A percentile compares a stretch with the other conserved stretches of the same genome.
Conservation (phyloP, 1,284 basidiomycete genomes). For the Tetrapyrgos nigripes region DNA sequence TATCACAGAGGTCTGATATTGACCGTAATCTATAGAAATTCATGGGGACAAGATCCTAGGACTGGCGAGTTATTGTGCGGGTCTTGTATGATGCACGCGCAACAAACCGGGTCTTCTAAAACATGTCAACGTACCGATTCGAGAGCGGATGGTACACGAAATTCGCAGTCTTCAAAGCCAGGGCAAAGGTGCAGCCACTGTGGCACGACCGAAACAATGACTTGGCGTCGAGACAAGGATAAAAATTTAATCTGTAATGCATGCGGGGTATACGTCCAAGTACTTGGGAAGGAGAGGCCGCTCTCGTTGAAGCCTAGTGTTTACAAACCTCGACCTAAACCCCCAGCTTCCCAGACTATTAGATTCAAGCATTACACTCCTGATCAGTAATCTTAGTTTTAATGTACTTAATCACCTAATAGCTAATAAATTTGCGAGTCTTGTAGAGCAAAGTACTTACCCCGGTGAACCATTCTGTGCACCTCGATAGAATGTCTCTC, state of each 20-base stretch:
- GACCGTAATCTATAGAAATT: background rate
- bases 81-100: background rate
- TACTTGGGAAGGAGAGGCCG: background rate
- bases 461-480: too few species aligned
- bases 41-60: background rate
- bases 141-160: background rate
- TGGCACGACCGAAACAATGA: background rate
- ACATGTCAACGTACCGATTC: background rate
- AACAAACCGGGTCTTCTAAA: background rate
- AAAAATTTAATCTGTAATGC: background rate
- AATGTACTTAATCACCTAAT: too few species aligned
- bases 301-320: background rate
- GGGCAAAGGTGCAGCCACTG: background rate
- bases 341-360: background rate
- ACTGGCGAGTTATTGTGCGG: background rate
- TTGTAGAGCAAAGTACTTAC: too few species aligned
- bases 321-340: background rate
- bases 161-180: background rate
- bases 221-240: background rate
- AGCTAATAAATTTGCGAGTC: too few species aligned
- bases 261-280: background rate
- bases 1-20: background rate
- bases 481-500: too few species aligned
- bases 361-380: background rate
- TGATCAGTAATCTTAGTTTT: background rate